These are phyloP conservation scores for Verbascum thapsus DNA, from an alignment of 257 asterid species.

Conservation along the genomic window DNA sequence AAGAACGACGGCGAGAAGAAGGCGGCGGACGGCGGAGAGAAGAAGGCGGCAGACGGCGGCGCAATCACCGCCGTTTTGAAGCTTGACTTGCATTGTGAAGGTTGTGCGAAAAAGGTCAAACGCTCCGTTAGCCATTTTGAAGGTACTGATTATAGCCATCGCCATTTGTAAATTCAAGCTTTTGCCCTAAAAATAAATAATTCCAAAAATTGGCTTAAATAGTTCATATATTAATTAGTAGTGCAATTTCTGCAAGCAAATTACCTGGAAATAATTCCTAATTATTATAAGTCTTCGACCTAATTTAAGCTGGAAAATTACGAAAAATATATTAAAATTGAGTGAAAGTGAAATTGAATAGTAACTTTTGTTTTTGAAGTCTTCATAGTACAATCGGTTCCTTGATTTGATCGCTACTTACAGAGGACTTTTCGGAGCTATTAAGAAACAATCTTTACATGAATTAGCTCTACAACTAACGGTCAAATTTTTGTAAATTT, in stretches of 20 bases:
- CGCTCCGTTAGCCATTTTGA: constrained; percentile 59
- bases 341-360: not conserved
- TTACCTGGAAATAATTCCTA: constrained; percentile 23
- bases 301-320: not conserved
- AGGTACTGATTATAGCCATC: too few relatives aligned
- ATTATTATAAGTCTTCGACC: too few relatives aligned
- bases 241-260: constrained; percentile 20
- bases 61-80: constrained; percentile 57
- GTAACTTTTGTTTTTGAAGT: not conserved
- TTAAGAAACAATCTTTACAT: constrained; percentile 38
- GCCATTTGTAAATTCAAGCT: too few relatives aligned
- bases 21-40: constrained; percentile 49
- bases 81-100: constrained; percentile 91
- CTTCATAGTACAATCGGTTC: constrained; percentile 12
- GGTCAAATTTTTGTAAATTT: too few relatives aligned
- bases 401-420: constrained; percentile 43
- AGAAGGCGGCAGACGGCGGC: constrained; percentile 48
- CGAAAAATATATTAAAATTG: too few relatives aligned
- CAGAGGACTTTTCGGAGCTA: constrained; percentile 44
- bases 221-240: not conserved
- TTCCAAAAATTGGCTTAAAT: too few relatives aligned
- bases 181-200: too few relatives aligned
- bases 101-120: constrained; percentile 87
- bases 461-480: constrained; percentile 20
- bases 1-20: constrained; percentile 54